Evolutionary conservation across 139 green algal genomes (phyloP).

Genomic region (Parachlorella kessleri): DNA sequence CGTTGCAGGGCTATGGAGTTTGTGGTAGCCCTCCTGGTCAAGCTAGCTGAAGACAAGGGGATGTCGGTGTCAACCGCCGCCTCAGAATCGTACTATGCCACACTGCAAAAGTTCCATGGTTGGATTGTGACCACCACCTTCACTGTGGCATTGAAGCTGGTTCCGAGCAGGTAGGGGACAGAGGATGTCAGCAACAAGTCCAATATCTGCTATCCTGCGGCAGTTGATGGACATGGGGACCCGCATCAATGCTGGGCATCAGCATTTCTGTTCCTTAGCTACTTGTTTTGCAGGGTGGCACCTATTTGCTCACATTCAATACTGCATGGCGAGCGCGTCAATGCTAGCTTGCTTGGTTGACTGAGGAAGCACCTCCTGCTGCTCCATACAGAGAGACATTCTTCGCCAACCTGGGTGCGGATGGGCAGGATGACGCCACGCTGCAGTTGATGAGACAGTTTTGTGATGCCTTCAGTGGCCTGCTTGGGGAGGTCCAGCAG

Average conservation of each 20-base stretch:
- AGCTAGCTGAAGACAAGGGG: conserved; percentile 40
- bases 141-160: conserved; percentile 57
- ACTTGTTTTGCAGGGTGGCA: too few relatives aligned
- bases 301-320: too few relatives aligned
- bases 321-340: too few relatives aligned
- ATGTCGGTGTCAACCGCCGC: conserved; percentile 45
- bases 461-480: conserved; percentile 44
- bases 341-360: too few relatives aligned
- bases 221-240: too few relatives aligned
- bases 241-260: too few relatives aligned
- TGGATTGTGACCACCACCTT: conserved; percentile 77
- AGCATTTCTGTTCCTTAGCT: too few relatives aligned
- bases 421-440: conserved; percentile 27
- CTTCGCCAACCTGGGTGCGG: conserved; percentile 47
- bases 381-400: conserved; percentile 24
- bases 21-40: conserved; percentile 58
- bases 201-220: too few relatives aligned
- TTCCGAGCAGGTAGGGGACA: conserved; percentile 19
- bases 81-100: conserved; percentile 62
- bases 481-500: conserved; percentile 64
- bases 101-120: conserved; percentile 75
- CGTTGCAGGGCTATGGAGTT: conserved; percentile 76
- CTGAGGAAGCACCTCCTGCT: too few relatives aligned
- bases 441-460: conserved; percentile 54
- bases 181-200: too few relatives aligned